Percentiles rank a stretch among this genome's conserved stretches.
Evolutionary conservation across 2,329 filamentous ascomycete species (phyloP).

Genomic region (Claviceps sp.): DNA sequence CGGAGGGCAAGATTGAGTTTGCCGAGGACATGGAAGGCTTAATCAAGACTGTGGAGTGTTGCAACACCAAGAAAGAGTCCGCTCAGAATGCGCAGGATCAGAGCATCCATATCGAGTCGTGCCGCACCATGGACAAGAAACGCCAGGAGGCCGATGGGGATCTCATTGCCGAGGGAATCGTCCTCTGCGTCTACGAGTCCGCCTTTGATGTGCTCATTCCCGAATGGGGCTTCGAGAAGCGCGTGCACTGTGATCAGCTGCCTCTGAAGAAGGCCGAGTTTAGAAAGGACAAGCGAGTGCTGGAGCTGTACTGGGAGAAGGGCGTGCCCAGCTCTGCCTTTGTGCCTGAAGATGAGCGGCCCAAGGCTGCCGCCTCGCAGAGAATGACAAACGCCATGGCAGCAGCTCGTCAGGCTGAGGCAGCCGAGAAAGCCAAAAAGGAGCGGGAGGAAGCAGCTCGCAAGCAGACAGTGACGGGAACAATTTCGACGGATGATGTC

Average conservation of each 20-base stretch:
- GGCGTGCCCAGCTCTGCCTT: slow-evolving; percentile 92
- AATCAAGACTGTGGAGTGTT: slow-evolving; percentile 84
- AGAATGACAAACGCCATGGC: slow-evolving; percentile 63
- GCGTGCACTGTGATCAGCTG: slow-evolving; percentile 95
- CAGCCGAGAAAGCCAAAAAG: slow-evolving; percentile 65
- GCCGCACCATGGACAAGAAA: slow-evolving; percentile 88
- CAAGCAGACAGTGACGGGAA: slow-evolving; percentile 88
- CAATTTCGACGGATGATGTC: slow-evolving; percentile 82
- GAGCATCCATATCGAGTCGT: slow-evolving; percentile 96
- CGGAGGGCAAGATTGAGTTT: slow-evolving; percentile 71
- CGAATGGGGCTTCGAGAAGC: slow-evolving; percentile 98
- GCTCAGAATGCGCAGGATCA: slow-evolving; percentile 96
- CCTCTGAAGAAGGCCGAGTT: slow-evolving; percentile 99
- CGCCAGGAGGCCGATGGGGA: slow-evolving; percentile 78
- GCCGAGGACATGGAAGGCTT: slow-evolving; percentile 78
- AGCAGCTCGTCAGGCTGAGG: slow-evolving; percentile 68
- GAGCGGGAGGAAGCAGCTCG: slow-evolving; percentile 85
- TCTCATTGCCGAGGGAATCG: slow-evolving; percentile 87
- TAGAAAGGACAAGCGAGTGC: slow-evolving; percentile 83
- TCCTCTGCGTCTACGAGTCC: slow-evolving; percentile 95
- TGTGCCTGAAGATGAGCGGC: slow-evolving; percentile 90
- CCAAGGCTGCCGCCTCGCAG: slow-evolving; percentile 64
- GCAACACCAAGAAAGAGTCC: slow-evolving; percentile 98
- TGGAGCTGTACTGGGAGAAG: slow-evolving; percentile 99
- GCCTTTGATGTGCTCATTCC: slow-evolving; percentile 97